phyloP scores from a whole-genome alignment of 768 basidiomycete species.

The Leccinum uliginosum region DNA sequence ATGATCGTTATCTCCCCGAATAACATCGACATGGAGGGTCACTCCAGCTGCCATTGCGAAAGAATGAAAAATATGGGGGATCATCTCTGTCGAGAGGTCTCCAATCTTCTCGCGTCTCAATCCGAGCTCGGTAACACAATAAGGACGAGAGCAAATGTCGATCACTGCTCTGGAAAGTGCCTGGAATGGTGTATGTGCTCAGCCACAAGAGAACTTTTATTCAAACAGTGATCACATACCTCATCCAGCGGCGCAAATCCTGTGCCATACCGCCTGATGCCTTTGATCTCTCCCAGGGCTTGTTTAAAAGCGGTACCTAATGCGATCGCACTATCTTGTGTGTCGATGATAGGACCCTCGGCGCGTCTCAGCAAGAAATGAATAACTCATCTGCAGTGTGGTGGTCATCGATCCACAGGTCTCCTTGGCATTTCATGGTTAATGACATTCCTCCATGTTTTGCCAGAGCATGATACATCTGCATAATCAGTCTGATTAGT shows the following conservation, averaged over 20 bases:
- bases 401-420: conserved; percentile 97
- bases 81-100: conserved; percentile 97
- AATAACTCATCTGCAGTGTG: conserved; percentile 93
- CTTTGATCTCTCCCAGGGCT: conserved; percentile 90
- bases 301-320: conserved; percentile 89
- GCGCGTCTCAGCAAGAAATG: conserved; percentile 12
- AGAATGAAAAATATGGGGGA: conserved; percentile 95
- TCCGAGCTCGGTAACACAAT: conserved; percentile 88
- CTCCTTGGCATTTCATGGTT: conserved; percentile 87
- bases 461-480: conserved; percentile 98
- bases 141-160: conserved; percentile 96
- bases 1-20: conserved; percentile 96
- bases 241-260: conserved; percentile 97
- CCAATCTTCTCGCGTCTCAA: conserved; percentile 88
- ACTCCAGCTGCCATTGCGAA: conserved; percentile 96
- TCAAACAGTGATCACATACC: conserved; percentile 40
- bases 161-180: conserved; percentile 94
- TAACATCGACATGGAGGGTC: conserved; percentile 90
- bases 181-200: conserved; percentile 38
- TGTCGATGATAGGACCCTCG: conserved; percentile 11
- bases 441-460: conserved; percentile 96
- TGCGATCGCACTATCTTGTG: conserved; percentile 87
- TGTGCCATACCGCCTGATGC: conserved; percentile 92
- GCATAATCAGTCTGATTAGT: conserved; percentile 2
- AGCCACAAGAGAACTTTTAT: background rate